A percentile compares a stretch with the other conserved stretches of the same genome.
These are phyloP conservation scores for Eimeria tenella DNA, from an alignment of 169 alveolate species.

Conservation along the genomic window DNA sequence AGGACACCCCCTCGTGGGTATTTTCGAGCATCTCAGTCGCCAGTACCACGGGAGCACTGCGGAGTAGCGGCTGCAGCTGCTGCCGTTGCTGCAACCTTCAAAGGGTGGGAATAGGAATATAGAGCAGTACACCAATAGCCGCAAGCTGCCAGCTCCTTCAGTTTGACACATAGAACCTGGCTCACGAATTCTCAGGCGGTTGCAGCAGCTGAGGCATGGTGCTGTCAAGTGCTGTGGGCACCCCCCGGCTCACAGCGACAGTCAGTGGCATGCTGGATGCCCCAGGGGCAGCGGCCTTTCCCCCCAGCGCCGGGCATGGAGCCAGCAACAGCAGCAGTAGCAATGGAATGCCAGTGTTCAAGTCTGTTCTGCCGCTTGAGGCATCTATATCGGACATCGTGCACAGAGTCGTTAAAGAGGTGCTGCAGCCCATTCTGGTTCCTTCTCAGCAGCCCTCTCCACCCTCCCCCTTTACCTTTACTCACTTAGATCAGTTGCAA, in stretches of 20 bases:
- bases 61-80: neutral
- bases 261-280: neutral
- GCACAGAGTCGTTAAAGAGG: neutral
- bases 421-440: constrained; percentile 53
- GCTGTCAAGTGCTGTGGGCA: neutral
- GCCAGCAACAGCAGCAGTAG: neutral
- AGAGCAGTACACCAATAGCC: no score
- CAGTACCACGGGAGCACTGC: neutral
- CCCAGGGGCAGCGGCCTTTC: neutral
- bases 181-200: no score
- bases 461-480: constrained; percentile 51
- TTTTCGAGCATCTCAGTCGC: neutral
- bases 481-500: constrained; percentile 5
- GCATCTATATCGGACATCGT: constrained; percentile 31
- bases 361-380: constrained; percentile 11
- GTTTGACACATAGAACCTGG: no score
- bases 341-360: neutral
- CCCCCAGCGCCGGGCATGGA: neutral
- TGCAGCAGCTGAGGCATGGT: neutral
- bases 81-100: neutral
- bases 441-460: neutral
- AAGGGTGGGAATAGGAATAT: no score
- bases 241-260: neutral
- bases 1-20: neutral
- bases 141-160: no score